Conservation (phyloP, 2,329 filamentous ascomycete species). For the Neonectria neomacrospora region DNA sequence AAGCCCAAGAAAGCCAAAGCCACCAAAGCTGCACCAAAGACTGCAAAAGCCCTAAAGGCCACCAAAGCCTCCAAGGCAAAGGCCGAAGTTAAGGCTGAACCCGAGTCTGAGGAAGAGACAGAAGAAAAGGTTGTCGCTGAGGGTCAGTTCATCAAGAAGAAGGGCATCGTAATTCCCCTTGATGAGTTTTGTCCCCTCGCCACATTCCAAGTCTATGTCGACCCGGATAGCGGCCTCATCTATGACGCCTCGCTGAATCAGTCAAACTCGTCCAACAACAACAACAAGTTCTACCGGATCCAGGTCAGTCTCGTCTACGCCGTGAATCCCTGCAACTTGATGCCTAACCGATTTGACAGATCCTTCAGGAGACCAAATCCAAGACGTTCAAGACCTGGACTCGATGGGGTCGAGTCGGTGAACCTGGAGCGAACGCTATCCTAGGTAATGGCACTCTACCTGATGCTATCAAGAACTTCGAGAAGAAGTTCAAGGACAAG, state of each 20-base stretch:
- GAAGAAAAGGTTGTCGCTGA: conserved; percentile 53
- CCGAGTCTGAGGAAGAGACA: conserved; percentile 41
- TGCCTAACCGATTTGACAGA: conserved; percentile 45
- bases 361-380: conserved; percentile 54
- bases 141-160: conserved; percentile 59
- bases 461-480: conserved; percentile 61
- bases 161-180: conserved; percentile 59
- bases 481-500: conserved; percentile 72
- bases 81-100: conserved; percentile 28
- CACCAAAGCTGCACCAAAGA: conserved; percentile 24
- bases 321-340: conserved; percentile 6
- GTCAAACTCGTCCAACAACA: conserved; percentile 76
- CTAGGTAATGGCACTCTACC: conserved; percentile 56
- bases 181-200: conserved; percentile 57
- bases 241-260: conserved; percentile 85
- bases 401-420: conserved; percentile 82
- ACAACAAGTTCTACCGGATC: conserved; percentile 85
- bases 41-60: conserved; percentile 33
- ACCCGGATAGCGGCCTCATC: conserved; percentile 68
- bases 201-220: conserved; percentile 71
- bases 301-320: conserved; percentile 61
- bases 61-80: conserved; percentile 36
- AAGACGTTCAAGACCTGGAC: conserved; percentile 72
- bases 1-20: conserved; percentile 45
- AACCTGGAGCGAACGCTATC: conserved; percentile 60